phyloP scores from a whole-genome alignment of 2,329 filamentous ascomycete species.

The Ceratocystis cacaofunesta region DNA sequence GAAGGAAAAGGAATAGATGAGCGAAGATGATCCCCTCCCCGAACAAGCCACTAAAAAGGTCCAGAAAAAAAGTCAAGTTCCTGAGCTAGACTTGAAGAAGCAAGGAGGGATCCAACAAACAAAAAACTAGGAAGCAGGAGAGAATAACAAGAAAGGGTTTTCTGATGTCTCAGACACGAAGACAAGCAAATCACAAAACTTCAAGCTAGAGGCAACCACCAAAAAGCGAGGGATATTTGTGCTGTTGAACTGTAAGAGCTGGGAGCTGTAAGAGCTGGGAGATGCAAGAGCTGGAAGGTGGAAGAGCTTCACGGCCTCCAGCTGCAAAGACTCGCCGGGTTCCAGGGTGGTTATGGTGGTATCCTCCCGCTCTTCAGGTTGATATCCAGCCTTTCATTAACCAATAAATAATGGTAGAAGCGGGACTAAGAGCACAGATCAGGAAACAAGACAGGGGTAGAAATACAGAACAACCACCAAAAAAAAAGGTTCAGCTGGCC shows the following conservation, averaged over 20 bases:
- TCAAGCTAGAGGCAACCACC: neutral
- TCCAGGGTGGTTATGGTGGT: neutral
- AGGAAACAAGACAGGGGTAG: neutral
- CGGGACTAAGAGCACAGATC: neutral
- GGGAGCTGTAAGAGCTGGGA: too few relatives aligned
- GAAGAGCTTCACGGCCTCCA: too few relatives aligned
- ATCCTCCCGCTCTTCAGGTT: neutral
- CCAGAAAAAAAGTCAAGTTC: neutral
- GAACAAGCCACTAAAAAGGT: slow-evolving; percentile 2
- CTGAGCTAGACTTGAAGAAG: slow-evolving; percentile 3
- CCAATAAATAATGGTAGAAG: neutral
- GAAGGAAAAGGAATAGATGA: slow-evolving; percentile 3
- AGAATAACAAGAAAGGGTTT: neutral
- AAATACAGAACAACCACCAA: neutral
- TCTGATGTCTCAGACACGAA: neutral
- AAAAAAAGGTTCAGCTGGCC: neutral
- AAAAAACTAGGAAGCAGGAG: neutral
- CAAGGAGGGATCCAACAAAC: neutral
- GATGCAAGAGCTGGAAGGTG: too few relatives aligned
- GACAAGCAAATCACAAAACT: neutral
- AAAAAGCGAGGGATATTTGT: neutral
- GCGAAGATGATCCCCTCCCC: neutral
- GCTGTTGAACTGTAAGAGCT: too few relatives aligned
- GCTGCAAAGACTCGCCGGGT: too few relatives aligned
- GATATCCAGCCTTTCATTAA: neutral